Evolutionary conservation across 2,329 filamentous ascomycete species (phyloP).

Genomic region (Aspergillus sp.): DNA sequence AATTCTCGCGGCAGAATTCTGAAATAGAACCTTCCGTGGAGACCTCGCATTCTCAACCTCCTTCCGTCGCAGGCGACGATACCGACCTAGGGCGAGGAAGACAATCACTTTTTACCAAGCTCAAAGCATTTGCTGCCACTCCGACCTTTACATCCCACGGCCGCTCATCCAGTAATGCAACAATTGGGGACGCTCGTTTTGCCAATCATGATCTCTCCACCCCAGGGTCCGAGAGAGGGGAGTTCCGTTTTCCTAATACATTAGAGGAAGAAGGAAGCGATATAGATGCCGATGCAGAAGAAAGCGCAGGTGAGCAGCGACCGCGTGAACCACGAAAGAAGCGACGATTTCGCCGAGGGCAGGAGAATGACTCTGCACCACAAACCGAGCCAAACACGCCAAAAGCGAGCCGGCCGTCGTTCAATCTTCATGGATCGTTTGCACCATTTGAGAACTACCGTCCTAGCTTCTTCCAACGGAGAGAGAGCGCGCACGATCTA

Average conservation of each 20-base stretch:
- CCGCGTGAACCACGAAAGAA: slow-evolving; percentile 56
- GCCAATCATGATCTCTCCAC: slow-evolving; percentile 42
- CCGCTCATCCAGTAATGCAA: slow-evolving; percentile 50
- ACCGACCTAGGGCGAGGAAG: slow-evolving; percentile 60
- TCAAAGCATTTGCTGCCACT: slow-evolving; percentile 69
- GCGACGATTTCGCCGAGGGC: slow-evolving; percentile 61
- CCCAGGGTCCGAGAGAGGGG: slow-evolving; percentile 50
- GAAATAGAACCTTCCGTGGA: slow-evolving; percentile 52
- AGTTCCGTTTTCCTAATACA: slow-evolving; percentile 55
- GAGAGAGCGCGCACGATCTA: slow-evolving; percentile 65
- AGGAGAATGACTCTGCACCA: slow-evolving; percentile 50
- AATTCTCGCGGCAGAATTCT: slow-evolving; percentile 65
- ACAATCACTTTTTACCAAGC: slow-evolving; percentile 72
- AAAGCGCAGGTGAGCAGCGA: slow-evolving; percentile 76
- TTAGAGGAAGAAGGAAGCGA: slow-evolving; percentile 65
- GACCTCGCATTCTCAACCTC: slow-evolving; percentile 57
- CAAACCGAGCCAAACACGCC: slow-evolving; percentile 70
- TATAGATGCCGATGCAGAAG: slow-evolving; percentile 76
- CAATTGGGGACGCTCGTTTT: slow-evolving; percentile 42
- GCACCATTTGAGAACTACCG: slow-evolving; percentile 47
- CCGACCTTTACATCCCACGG: slow-evolving; percentile 51
- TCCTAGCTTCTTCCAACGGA: slow-evolving; percentile 58
- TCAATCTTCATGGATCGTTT: slow-evolving; percentile 49
- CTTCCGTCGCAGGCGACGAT: slow-evolving; percentile 63
- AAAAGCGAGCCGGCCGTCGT: slow-evolving; percentile 42